Evolutionary conservation across 495 filamentous ascomycete species (phyloP), one percentile per base, ranked within the genome.

Genomic region (Pyronema omphalodes): DNA sequence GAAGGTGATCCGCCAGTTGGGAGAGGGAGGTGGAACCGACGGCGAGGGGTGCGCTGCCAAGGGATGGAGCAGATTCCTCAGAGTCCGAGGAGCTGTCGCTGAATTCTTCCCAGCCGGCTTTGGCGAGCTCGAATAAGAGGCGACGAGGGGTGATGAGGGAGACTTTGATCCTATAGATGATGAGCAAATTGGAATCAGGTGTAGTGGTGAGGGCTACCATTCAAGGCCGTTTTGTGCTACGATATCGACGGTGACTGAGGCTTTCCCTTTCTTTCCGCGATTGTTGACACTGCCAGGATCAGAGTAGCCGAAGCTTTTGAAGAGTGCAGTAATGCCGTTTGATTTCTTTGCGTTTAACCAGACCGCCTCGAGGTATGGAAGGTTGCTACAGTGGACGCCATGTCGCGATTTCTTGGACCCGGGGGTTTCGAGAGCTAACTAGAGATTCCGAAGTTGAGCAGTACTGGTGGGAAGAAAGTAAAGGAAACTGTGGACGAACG

Each of bases 111-210:
- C 76, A 80, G 6, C 76, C 76, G 45, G 74, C 76, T 66, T 80
- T 74, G n/a, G 78, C 78, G 61, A 81, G 74, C 51, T 81, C 77
- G 56, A 78, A 74, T 41, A 78, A 60, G 33, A 81, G 64, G 50
- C 78, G 71, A 40, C 63, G 71, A 55, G 76, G 72, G 53, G 76
- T 75, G 33, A 79, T 66, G 19, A 75, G 80, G 46, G 74, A 78
- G 1, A 81, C 74, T 58, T 80, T 81, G 56, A 79, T 71, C 77
- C 77, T 57, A n/a, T 44, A 44, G 2, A 5, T 9, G 18, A 9
- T 7, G 14, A 44, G 12, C 14, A 18, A 17, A 9, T 19, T 23
- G 14, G 8, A n/a, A 54, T 12, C 3, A 35, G 12, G 34, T 34
- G 33, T 2, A 47, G 18, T 1, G n/a, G 7, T 15, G 17, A 53